These are phyloP conservation scores for Calonectria pteridis DNA, from an alignment of 2,329 filamentous ascomycete species.

Conservation along the genomic window DNA sequence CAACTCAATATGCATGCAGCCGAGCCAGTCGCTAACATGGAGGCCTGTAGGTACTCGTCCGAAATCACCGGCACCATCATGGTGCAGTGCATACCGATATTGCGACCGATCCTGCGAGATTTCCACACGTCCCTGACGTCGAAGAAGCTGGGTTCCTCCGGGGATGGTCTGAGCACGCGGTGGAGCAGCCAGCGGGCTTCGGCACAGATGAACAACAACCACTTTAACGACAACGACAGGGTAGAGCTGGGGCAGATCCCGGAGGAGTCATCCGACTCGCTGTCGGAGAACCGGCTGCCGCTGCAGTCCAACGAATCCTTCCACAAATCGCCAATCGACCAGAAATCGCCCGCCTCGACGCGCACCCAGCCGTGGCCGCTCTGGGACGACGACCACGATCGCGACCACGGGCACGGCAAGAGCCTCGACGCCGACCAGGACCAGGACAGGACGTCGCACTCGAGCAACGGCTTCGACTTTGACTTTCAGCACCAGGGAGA, in stretches of 20 bases:
- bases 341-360: constrained; percentile 8
- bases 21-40: neutral
- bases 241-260: constrained; percentile 39
- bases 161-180: constrained; percentile 30
- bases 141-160: constrained; percentile 34
- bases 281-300: neutral
- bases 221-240: constrained; percentile 22
- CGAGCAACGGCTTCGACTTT: constrained; percentile 37
- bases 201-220: constrained; percentile 10
- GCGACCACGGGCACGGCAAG: constrained; percentile 8
- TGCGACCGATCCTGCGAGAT: constrained; percentile 58
- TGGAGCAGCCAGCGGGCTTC: constrained; percentile 42
- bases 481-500: constrained; percentile 31
- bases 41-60: constrained; percentile 56
- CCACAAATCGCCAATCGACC: constrained; percentile 4
- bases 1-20: neutral
- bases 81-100: constrained; percentile 65
- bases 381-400: constrained; percentile 22
- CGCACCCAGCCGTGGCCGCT: constrained; percentile 36
- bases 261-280: constrained; percentile 28
- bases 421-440: constrained; percentile 33
- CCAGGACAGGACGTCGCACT: constrained; percentile 28
- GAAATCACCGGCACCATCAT: constrained; percentile 67
- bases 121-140: constrained; percentile 43
- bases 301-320: neutral